Conservation (phyloP, 2,329 filamentous ascomycete genomes). For the Didymella exigua region DNA sequence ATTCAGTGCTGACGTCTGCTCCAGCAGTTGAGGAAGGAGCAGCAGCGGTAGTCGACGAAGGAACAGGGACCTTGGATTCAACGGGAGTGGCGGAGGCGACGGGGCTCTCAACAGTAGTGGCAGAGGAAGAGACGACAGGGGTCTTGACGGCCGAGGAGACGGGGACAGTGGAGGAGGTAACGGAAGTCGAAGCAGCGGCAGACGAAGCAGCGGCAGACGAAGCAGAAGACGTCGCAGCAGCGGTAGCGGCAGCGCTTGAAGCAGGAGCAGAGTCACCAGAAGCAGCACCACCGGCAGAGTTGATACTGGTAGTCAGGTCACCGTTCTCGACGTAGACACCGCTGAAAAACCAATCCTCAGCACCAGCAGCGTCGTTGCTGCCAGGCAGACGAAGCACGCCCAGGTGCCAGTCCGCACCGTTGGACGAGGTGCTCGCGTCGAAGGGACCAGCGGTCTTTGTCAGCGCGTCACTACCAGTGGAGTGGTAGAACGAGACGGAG, state of each 20-base stretch:
- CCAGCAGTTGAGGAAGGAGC: constrained; percentile 15
- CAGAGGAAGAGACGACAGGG: constrained; percentile 8
- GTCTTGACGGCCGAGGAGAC: constrained; percentile 3
- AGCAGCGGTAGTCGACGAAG: constrained; percentile 15
- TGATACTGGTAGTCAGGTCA: constrained; percentile 42
- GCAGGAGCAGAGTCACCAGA: constrained; percentile 12
- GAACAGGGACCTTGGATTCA: constrained; percentile 4
- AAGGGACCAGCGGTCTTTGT: constrained; percentile 65
- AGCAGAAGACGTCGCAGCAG: constrained; percentile 7
- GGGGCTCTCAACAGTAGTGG: constrained; percentile 10
- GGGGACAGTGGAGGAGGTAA: constrained; percentile 7
- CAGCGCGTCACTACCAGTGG: constrained; percentile 64
- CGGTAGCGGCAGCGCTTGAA: constrained; percentile 13
- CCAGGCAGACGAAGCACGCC: constrained; percentile 70
- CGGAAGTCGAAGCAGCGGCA: constrained; percentile 8
- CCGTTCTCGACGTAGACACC: constrained; percentile 73
- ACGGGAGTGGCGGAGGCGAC: constrained; percentile 3
- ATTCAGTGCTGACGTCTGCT: constrained; percentile 19
- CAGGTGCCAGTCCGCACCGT: constrained; percentile 75
- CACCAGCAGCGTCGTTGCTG: constrained; percentile 56
- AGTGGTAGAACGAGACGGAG: constrained; percentile 73
- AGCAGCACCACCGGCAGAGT: constrained; percentile 22
- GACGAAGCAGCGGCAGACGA: constrained; percentile 3
- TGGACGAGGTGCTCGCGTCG: constrained; percentile 64
- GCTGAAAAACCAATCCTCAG: constrained; percentile 74